These are phyloP conservation scores for Ophiosphaerella narmari DNA, from an alignment of 2,329 filamentous ascomycete genomes.

Conservation along the genomic window DNA sequence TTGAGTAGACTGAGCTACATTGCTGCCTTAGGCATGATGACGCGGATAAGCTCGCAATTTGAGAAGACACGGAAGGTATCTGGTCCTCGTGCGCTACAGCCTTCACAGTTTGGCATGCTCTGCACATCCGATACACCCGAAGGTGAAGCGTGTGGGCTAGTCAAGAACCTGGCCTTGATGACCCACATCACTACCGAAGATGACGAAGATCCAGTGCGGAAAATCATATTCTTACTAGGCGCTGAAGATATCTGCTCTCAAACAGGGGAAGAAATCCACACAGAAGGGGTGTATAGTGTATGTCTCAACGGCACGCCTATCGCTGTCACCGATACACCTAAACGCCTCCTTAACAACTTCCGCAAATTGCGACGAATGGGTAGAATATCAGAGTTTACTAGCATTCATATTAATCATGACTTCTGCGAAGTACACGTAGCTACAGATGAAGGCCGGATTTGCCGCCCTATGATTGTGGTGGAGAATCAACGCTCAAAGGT, in stretches of 20 bases:
- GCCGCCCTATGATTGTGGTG: constrained; percentile 92
- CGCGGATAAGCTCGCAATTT: constrained; percentile 95
- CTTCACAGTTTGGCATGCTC: constrained; percentile 97
- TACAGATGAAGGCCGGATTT: constrained; percentile 95
- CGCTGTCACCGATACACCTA: constrained; percentile 82
- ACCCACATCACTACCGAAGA: constrained; percentile 98
- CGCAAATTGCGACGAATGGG: constrained; percentile 85
- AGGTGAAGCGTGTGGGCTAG: constrained; percentile 95
- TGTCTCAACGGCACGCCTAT: constrained; percentile 96
- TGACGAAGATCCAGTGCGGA: constrained; percentile 86
- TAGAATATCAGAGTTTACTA: constrained; percentile 93
- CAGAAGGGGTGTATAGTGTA: constrained; percentile 81
- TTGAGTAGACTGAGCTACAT: constrained; percentile 96
- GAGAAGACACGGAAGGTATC: constrained; percentile 98
- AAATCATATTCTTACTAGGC: constrained; percentile 84
- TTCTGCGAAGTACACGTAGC: constrained; percentile 92
- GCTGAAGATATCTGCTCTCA: constrained; percentile 80
- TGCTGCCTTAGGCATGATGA: constrained; percentile 98
- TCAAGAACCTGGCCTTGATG: constrained; percentile 98
- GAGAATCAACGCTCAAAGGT: constrained; percentile 85
- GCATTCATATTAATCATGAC: constrained; percentile 93
- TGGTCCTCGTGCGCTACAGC: constrained; percentile 92
- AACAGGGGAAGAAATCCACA: constrained; percentile 85
- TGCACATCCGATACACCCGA: constrained; percentile 97
- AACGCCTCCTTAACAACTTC: constrained; percentile 83